Evolutionary conservation across 2,329 filamentous ascomycete species (phyloP), one percentile per base, ranked within the genome.

Genomic region (Diplodia sapinea): DNA sequence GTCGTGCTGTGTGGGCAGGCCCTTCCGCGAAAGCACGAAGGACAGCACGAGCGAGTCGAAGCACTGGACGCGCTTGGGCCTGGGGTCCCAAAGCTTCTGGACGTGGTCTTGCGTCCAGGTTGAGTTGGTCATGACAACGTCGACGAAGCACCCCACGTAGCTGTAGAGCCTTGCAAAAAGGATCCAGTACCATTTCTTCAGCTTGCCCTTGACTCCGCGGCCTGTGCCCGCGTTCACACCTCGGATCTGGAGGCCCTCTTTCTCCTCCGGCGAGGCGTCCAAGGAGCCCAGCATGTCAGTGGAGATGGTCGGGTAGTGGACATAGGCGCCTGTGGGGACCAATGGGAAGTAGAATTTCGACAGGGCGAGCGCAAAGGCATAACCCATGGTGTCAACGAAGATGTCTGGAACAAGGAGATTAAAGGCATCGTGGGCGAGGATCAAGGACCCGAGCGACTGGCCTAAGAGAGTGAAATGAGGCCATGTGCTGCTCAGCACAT

Each of bases 321-420:
- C 94, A 76, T 99, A 99, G 64, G 95, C 94, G 55, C 88, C 93
- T 0, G 93, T 97, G 0, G 94, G 92, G 1, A 97, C 86, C 43
- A 82, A 79, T 0, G 87, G 90, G 76, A 98, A 98, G 29, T 98
- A 83, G 70, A 91, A 86, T 76, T 93, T 95, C 78, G 86, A 91
- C 3, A 97, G 84, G 9, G 92, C 93, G 12, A 97, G 86, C 0
- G 91, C 87, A 76, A 98, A 99, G 31, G 94, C 93, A 75, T 97
- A 99, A 70, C 95, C 95, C 94, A 99, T 97, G 1, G 95, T 99
- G 76, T 99, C 95, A 73, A 99, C 85, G 77, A 98, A 97, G 64
- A 98, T 86, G 77, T 99, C 95, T 0, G 95, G 95, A 0, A 94
- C 91, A 2, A 98, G 85, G 2, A 97, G 87, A n/a, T 88, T 90